phyloP scores from a whole-genome alignment of 495 filamentous ascomycete genomes.

The Penicillium lividum region DNA sequence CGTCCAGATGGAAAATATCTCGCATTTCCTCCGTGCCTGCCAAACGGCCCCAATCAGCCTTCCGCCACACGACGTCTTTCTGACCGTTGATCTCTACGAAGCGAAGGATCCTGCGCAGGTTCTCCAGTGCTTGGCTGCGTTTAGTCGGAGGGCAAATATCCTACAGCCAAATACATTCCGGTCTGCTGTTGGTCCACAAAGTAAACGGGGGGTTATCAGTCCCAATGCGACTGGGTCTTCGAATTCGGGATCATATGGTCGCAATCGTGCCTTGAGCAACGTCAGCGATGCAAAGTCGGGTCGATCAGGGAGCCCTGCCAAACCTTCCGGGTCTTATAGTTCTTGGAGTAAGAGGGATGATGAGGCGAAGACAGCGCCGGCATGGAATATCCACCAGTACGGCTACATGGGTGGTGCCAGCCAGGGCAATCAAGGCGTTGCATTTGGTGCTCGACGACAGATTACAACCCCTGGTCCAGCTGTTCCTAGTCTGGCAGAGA shows the following conservation, averaged over 20 bases:
- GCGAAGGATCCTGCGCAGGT: slow-evolving; percentile 96
- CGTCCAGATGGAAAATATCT: slow-evolving; percentile 99
- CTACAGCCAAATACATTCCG: slow-evolving; percentile 73
- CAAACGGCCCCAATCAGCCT: slow-evolving; percentile 81
- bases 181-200: slow-evolving; percentile 65
- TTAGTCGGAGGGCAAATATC: slow-evolving; percentile 83
- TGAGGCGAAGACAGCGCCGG: slow-evolving; percentile 76
- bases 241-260: slow-evolving; percentile 37
- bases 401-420: slow-evolving; percentile 98
- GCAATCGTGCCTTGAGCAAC: slow-evolving; percentile 64
- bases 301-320: slow-evolving; percentile 60
- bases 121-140: slow-evolving; percentile 86
- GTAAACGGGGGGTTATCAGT: slow-evolving; percentile 60
- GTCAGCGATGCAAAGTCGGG: slow-evolving; percentile 64
- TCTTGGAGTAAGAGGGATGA: slow-evolving; percentile 89
- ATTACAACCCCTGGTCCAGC: slow-evolving; percentile 81
- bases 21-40: slow-evolving; percentile 88
- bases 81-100: slow-evolving; percentile 97
- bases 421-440: slow-evolving; percentile 91
- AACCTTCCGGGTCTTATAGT: slow-evolving; percentile 63
- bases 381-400: slow-evolving; percentile 99
- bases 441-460: slow-evolving; percentile 87
- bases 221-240: slow-evolving; percentile 68
- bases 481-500: slow-evolving; percentile 73
- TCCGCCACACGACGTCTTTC: slow-evolving; percentile 91